Evolutionary conservation across 2,329 filamentous ascomycete species (phyloP).

Genomic region (Aspergillus puulaauensis): DNA sequence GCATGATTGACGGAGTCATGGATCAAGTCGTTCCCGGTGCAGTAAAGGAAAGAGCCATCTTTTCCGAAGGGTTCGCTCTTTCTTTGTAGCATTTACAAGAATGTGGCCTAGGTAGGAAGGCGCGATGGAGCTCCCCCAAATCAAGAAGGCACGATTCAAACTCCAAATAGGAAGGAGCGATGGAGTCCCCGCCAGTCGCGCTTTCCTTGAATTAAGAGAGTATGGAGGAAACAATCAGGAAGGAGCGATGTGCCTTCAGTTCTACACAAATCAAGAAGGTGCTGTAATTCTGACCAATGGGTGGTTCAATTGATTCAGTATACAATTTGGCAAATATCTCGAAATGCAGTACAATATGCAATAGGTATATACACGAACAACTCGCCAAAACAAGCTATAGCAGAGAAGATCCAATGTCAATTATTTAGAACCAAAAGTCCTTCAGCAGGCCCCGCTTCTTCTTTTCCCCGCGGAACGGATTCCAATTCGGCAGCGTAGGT

Average conservation of each 20-base stretch:
- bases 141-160: neutral
- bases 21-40: too few relatives aligned
- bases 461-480: neutral
- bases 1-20: too few relatives aligned
- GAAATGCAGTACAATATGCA: neutral
- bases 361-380: neutral
- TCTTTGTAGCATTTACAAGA: too few relatives aligned
- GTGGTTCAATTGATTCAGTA: too few relatives aligned
- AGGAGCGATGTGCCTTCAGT: neutral
- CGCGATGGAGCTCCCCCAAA: neutral
- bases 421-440: neutral
- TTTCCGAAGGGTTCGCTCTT: neutral
- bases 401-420: neutral
- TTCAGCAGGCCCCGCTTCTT: neutral
- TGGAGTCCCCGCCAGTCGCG: too few relatives aligned
- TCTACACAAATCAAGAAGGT: neutral
- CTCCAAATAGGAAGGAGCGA: neutral
- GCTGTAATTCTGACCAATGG: too few relatives aligned
- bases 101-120: neutral
- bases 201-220: too few relatives aligned
- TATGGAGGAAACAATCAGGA: too few relatives aligned
- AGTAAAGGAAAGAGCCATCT: neutral
- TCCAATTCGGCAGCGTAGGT: slow-evolving; percentile 7
- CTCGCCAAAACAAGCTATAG: too few relatives aligned
- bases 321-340: too few relatives aligned